phyloP scores from a whole-genome alignment of 306 rosid genomes.

The Comarum palustre region DNA sequence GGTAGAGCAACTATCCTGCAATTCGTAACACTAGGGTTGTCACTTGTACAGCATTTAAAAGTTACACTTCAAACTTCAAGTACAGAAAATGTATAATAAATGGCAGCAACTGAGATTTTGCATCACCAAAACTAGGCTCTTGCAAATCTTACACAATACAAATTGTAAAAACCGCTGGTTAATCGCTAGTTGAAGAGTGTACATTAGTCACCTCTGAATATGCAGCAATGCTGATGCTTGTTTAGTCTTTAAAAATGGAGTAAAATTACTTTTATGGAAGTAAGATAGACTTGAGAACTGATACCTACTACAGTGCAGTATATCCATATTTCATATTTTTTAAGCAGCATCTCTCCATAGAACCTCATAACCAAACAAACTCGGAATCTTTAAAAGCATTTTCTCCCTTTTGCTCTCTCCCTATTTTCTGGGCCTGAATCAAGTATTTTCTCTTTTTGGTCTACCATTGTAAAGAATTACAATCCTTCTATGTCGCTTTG shows the following conservation, averaged over 20 bases:
- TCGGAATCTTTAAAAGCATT: background rate
- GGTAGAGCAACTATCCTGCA: conserved; percentile 80
- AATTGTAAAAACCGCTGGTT: background rate
- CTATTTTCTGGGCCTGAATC: background rate
- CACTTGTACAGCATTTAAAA: background rate
- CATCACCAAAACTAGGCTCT: background rate
- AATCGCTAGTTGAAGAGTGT: background rate
- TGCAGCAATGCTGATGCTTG: background rate
- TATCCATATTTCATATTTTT: too few species aligned
- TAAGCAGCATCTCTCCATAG: too few species aligned
- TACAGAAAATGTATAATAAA: background rate
- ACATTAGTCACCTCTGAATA: background rate
- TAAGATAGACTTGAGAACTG: background rate
- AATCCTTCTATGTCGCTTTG: background rate
- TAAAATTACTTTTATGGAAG: background rate
- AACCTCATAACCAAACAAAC: background rate
- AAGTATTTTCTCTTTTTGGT: background rate
- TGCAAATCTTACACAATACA: background rate
- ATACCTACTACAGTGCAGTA: background rate
- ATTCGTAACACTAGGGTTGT: conserved; percentile 20
- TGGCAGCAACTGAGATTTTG: conserved; percentile 11
- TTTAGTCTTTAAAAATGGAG: background rate
- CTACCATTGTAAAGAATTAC: background rate
- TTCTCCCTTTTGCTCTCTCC: too few species aligned
- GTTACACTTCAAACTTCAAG: conserved; percentile 15